These are phyloP conservation scores for Suillus plorans DNA, from an alignment of 768 basidiomycete genomes.

Conservation along the genomic window DNA sequence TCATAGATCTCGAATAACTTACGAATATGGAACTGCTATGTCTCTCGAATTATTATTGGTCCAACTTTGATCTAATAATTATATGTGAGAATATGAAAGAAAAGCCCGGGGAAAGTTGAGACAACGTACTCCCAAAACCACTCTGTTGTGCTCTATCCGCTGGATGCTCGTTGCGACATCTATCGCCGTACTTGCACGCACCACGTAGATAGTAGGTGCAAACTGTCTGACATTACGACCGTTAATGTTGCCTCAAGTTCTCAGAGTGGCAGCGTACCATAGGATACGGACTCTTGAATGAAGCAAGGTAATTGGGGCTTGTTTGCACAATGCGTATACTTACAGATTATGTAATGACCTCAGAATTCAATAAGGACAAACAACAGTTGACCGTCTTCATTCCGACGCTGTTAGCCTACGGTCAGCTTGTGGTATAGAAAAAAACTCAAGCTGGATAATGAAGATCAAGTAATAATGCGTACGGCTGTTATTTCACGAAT, in stretches of 20 bases:
- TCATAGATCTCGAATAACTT: slow-evolving; percentile 15
- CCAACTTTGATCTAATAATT: slow-evolving; percentile 42
- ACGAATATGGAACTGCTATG: slow-evolving; percentile 40
- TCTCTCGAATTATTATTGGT: slow-evolving; percentile 28
- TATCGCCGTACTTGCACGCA: slow-evolving; percentile 61
- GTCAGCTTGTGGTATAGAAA: too few species aligned
- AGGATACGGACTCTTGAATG: background rate
- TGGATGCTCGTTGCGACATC: slow-evolving; percentile 69
- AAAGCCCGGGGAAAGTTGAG: slow-evolving; percentile 5
- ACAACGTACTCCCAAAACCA: slow-evolving; percentile 53
- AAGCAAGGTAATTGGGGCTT: background rate
- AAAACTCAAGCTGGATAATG: too few species aligned
- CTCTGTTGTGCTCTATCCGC: slow-evolving; percentile 29
- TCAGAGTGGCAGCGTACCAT: background rate
- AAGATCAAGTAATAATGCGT: too few species aligned
- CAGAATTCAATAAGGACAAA: slow-evolving; percentile 20
- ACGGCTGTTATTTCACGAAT: too few species aligned
- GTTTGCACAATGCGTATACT: slow-evolving; percentile 10
- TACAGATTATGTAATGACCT: slow-evolving; percentile 11
- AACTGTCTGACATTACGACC: slow-evolving; percentile 39
- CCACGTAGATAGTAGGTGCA: slow-evolving; percentile 67
- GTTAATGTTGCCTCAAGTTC: background rate
- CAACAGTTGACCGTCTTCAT: background rate
- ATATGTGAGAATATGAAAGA: slow-evolving; percentile 13
- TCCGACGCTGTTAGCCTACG: too few species aligned